Base-by-base conservation (phyloP, 257 asterid genomes). In the Solanum commersonii region DNA sequence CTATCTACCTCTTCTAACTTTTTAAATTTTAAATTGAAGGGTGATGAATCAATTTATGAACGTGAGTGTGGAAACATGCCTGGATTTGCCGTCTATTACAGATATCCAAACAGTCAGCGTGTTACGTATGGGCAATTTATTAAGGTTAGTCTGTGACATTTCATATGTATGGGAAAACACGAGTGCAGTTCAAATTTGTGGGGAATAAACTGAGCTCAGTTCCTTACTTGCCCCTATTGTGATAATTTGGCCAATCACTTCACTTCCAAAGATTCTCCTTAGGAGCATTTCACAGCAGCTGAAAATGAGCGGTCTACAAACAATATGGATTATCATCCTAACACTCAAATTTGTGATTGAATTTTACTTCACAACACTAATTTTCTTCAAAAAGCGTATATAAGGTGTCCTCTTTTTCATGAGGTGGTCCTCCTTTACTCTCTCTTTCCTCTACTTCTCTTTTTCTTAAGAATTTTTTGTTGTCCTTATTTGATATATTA, bases 61-160 rank as follows among this genome's bases (percentile, higher is more conserved):
- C 95, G 96, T 33, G 99, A 97, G 92, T 97, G 99, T 60, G 99
- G 99, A 88, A 96, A 95, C 93, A 97, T 95, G 99, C 99, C 99
- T 11, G 99, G 99, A 49, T 97, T 97, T 93, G 99, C 99, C 76
- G 97, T 97, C 84, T 97, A 97, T 90, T 97, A 97, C 88, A 93
- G 99, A 92, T 96, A 94, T 89, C 99, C 99, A 72, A 94, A 97
- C 91, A 96, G 99, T 91, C 98, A 97, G 91, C 99, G 99, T 35
- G 99, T 97, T 63, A 94, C 98, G 33, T 97, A 96, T 88, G 93
- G 96, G 87, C 99, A 97, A 87, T 97, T 97, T 93, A 94, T 97
- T 87, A 97, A 94, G 99, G 99, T 97, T 70, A 88, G 94, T 83
- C 88, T 46, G 79, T 86, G 87, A 84, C 79, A 37, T 59, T 73